phyloP scores from a whole-genome alignment of 768 basidiomycete genomes.

The Auriscalpium microsporum region DNA sequence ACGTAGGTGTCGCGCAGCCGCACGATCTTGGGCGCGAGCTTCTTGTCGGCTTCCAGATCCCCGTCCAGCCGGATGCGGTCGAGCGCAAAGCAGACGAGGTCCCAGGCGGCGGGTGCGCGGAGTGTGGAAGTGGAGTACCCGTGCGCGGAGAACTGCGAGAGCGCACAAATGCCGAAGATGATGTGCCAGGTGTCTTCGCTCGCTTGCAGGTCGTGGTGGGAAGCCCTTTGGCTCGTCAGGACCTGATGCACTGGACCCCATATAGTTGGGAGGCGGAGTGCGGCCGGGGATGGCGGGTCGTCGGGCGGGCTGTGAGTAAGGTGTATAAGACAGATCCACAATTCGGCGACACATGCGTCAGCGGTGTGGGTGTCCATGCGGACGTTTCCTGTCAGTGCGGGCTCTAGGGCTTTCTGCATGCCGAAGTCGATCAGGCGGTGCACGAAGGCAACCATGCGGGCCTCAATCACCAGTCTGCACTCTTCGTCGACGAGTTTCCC shows the following conservation, averaged over 20 bases:
- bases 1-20: constrained; percentile 64
- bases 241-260: constrained; percentile 37
- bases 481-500: constrained; percentile 1
- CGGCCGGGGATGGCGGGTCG: constrained; percentile 6
- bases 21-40: constrained; percentile 28
- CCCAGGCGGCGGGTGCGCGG: constrained; percentile 56
- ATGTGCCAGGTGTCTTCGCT: constrained; percentile 70
- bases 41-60: constrained; percentile 35
- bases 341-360: constrained; percentile 41
- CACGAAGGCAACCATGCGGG: constrained; percentile 1
- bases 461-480: not conserved
- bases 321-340: constrained; percentile 72
- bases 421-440: constrained; percentile 44
- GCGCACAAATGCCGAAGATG: constrained; percentile 58
- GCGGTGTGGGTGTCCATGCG: constrained; percentile 30
- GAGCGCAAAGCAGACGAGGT: constrained; percentile 48
- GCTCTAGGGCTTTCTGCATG: constrained; percentile 35
- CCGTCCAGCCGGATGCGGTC: constrained; percentile 48
- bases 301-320: constrained; percentile 21
- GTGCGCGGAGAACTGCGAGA: constrained; percentile 69
- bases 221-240: constrained; percentile 15
- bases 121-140: constrained; percentile 35
- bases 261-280: constrained; percentile 28
- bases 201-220: constrained; percentile 27
- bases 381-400: constrained; percentile 26